Percentiles rank a stretch among this genome's conserved stretches.
Evolutionary conservation across 1,284 basidiomycete genomes (phyloP).

Genomic region (Tylopilus microsporus): DNA sequence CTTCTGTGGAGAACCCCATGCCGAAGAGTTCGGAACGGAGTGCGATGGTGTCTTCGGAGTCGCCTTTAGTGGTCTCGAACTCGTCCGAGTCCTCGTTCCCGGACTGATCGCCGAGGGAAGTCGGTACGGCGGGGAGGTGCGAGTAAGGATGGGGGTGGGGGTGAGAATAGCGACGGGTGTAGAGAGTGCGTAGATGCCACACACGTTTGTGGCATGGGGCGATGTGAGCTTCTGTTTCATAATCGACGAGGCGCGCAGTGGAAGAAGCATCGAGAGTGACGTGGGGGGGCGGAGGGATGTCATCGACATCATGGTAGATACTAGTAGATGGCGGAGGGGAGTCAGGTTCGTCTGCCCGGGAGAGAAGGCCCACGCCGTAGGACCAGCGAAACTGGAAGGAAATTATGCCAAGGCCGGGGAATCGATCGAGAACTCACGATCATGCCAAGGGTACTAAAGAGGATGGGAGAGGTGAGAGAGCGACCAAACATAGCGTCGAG

Average conservation of each 20-base stretch:
- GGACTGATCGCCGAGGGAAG: constrained; percentile 23
- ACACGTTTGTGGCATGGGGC: not conserved
- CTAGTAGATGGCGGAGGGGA: not conserved
- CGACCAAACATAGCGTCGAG: not conserved
- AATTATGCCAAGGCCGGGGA: not conserved
- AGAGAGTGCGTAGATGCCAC: not conserved
- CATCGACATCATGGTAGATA: constrained; percentile 16
- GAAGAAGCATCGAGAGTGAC: constrained; percentile 1
- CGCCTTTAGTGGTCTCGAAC: constrained; percentile 16
- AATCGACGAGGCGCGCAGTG: constrained; percentile 10
- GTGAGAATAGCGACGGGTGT: not conserved
- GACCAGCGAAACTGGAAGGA: constrained; percentile 73
- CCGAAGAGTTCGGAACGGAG: constrained; percentile 10
- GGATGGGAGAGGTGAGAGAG: constrained; percentile 64
- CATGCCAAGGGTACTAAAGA: constrained; percentile 90
- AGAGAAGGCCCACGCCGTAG: constrained; percentile 76
- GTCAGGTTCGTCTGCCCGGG: constrained; percentile 59
- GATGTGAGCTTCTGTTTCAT: not conserved
- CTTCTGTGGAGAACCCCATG: constrained; percentile 18
- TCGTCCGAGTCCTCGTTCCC: constrained; percentile 25
- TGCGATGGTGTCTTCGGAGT: constrained; percentile 23
- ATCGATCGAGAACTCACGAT: constrained; percentile 45
- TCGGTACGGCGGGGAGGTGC: constrained; percentile 22
- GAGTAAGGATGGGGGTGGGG: constrained; percentile 1
- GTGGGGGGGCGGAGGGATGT: not conserved